Percentiles rank a stretch among this genome's conserved stretches.
Conservation (phyloP, 2,329 filamentous ascomycete species). For the Orbilia javanica region DNA sequence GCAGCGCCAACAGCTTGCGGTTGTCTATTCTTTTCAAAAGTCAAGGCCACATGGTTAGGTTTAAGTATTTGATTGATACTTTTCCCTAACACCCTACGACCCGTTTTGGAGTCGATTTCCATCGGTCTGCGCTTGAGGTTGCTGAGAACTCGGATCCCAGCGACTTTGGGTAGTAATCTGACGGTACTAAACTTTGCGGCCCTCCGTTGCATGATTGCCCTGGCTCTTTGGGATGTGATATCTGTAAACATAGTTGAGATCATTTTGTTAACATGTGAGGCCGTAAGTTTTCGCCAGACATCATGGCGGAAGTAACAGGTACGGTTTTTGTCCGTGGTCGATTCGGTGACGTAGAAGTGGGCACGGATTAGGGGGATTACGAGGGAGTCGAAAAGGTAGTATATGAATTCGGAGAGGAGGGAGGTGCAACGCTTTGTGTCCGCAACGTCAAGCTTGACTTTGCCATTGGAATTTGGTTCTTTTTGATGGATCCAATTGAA, state of each 20-base stretch:
- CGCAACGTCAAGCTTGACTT: slow-evolving; percentile 74
- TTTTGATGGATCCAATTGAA: slow-evolving; percentile 79
- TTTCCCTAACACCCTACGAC: slow-evolving; percentile 68
- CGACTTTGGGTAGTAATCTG: slow-evolving; percentile 83
- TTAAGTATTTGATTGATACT: slow-evolving; percentile 79
- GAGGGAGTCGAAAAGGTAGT: slow-evolving; percentile 92
- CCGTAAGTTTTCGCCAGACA: slow-evolving; percentile 81
- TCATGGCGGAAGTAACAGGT: slow-evolving; percentile 97
- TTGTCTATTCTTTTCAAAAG: slow-evolving; percentile 78
- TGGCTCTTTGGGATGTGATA: slow-evolving; percentile 72
- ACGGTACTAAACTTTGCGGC: slow-evolving; percentile 81
- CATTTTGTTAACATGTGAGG: slow-evolving; percentile 77
- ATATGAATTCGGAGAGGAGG: slow-evolving; percentile 85
- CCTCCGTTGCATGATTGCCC: slow-evolving; percentile 72
- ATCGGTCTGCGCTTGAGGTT: slow-evolving; percentile 79
- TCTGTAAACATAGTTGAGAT: slow-evolving; percentile 84
- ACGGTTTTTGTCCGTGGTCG: slow-evolving; percentile 80
- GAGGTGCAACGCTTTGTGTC: slow-evolving; percentile 82
- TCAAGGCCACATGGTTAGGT: slow-evolving; percentile 81
- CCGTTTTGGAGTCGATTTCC: slow-evolving; percentile 62
- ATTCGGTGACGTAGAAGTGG: slow-evolving; percentile 96
- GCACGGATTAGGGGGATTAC: slow-evolving; percentile 86
- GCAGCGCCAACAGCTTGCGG: slow-evolving; percentile 79
- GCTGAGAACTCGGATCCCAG: slow-evolving; percentile 83
- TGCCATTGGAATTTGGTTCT: slow-evolving; percentile 59